phyloP scores from a whole-genome alignment of 441 rosid genomes.

The Hypseocharis bilobata region DNA sequence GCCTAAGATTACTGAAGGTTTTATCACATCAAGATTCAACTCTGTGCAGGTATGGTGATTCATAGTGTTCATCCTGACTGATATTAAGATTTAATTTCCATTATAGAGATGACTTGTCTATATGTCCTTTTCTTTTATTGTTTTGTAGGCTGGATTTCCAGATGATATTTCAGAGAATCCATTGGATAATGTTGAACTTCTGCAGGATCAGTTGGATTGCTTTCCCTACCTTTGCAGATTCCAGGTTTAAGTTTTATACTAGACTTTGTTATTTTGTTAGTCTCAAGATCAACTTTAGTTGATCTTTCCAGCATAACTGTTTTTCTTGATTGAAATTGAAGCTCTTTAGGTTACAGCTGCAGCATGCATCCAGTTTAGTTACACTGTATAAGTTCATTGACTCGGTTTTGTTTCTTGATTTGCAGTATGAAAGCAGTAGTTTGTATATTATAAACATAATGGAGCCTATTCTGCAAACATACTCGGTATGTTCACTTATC shows the following conservation, averaged over 20 bases:
- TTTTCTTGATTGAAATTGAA: background rate
- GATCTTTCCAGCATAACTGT: background rate
- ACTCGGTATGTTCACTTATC: constrained; percentile 53
- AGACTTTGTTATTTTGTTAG: constrained; percentile 14
- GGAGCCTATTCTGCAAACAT: constrained; percentile 94
- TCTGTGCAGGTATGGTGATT: constrained; percentile 65
- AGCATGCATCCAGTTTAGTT: background rate
- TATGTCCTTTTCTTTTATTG: constrained; percentile 3
- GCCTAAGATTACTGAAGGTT: constrained; percentile 91
- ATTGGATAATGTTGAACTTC: constrained; percentile 91
- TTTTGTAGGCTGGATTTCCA: constrained; percentile 59
- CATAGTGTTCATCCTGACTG: background rate
- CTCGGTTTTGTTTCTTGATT: constrained; percentile 18
- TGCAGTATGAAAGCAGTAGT: constrained; percentile 88
- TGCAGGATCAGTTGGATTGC: constrained; percentile 97
- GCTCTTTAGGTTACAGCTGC: background rate
- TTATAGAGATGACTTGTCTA: background rate
- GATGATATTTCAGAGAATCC: constrained; percentile 90
- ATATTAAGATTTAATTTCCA: background rate
- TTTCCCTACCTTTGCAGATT: constrained; percentile 96
- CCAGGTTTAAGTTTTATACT: constrained; percentile 49
- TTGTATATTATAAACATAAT: constrained; percentile 61
- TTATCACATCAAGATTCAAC: constrained; percentile 86
- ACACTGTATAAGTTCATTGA: background rate
- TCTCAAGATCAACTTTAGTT: background rate